Percentiles rank a stretch among this genome's conserved stretches.
Evolutionary conservation across 176 grass and related monocot species (phyloP).

Genomic region (Cocos nucifera): DNA sequence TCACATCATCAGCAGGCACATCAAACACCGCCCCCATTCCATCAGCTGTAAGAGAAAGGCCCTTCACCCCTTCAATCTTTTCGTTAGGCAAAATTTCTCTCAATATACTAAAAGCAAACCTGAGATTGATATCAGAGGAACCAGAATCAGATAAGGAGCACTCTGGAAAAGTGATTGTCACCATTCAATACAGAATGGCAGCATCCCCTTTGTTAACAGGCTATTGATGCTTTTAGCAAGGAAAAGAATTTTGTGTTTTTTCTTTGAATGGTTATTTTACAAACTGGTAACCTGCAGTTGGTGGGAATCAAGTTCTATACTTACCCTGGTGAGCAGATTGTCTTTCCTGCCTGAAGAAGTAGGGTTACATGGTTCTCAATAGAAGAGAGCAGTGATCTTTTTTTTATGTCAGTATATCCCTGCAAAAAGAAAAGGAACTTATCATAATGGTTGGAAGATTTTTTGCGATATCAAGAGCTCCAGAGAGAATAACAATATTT

Average conservation of each 20-base stretch:
- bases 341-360: conserved; percentile 56
- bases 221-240: too few species aligned
- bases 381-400: conserved; percentile 74
- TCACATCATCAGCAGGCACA: conserved; percentile 74
- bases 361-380: conserved; percentile 77
- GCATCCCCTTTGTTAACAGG: too few species aligned
- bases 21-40: conserved; percentile 84
- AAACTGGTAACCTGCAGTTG: too few species aligned
- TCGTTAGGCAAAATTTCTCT: conserved; percentile 80
- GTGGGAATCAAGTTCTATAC: conserved; percentile 8
- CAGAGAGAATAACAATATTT: not conserved
- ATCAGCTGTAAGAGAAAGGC: conserved; percentile 60
- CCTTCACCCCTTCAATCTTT: conserved; percentile 55
- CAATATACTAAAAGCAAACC: conserved; percentile 70
- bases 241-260: too few species aligned
- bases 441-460: not conserved
- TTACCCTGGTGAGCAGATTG: conserved; percentile 69
- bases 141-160: too few species aligned
- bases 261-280: too few species aligned
- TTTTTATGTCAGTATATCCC: conserved; percentile 95
- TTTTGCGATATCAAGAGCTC: not conserved
- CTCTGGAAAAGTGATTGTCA: too few species aligned
- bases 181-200: too few species aligned
- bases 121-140: conserved; percentile 8
- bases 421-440: conserved; percentile 10